Evolutionary conservation across 306 rosid genomes (phyloP).

Genomic region (Castanopsis chinensis): DNA sequence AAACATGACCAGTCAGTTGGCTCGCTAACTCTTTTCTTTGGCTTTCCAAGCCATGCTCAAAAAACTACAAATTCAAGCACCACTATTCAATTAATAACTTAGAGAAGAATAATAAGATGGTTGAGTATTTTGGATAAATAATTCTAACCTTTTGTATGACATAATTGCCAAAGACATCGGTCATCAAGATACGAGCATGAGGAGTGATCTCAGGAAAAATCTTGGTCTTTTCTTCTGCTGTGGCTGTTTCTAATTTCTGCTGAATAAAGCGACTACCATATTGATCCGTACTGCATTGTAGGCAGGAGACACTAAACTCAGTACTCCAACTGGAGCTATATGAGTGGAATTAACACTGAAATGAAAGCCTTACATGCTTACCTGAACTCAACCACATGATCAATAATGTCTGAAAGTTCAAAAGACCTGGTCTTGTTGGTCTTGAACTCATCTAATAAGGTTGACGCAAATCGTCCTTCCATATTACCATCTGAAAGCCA

Average conservation of each 20-base stretch:
- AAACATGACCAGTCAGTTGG: slow-evolving; percentile 82
- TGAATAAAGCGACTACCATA: slow-evolving; percentile 99
- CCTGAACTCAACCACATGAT: slow-evolving; percentile 90
- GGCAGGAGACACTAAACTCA: slow-evolving; percentile 24
- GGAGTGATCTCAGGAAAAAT: slow-evolving; percentile 88
- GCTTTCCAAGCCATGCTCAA: slow-evolving; percentile 87
- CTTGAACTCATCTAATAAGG: slow-evolving; percentile 90
- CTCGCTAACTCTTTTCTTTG: slow-evolving; percentile 80
- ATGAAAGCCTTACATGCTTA: slow-evolving; percentile 23
- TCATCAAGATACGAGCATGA: slow-evolving; percentile 87
- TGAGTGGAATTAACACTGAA: slow-evolving; percentile 17
- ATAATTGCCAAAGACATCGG: slow-evolving; percentile 97
- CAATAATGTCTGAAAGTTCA: slow-evolving; percentile 82
- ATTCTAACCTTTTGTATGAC: slow-evolving; percentile 84
- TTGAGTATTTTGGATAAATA: slow-evolving; percentile 16
- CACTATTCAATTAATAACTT: slow-evolving; percentile 23
- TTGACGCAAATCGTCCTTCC: slow-evolving; percentile 59
- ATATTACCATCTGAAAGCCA: slow-evolving; percentile 58
- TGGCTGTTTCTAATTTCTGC: slow-evolving; percentile 87
- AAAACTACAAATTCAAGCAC: slow-evolving; percentile 59
- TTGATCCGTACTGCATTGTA: slow-evolving; percentile 85
- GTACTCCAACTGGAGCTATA: slow-evolving; percentile 19
- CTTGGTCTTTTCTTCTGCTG: slow-evolving; percentile 67
- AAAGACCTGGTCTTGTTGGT: slow-evolving; percentile 80
- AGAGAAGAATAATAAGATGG: neutral